Conservation (phyloP, 1,284 basidiomycete genomes). For the Mycena sp. region DNA sequence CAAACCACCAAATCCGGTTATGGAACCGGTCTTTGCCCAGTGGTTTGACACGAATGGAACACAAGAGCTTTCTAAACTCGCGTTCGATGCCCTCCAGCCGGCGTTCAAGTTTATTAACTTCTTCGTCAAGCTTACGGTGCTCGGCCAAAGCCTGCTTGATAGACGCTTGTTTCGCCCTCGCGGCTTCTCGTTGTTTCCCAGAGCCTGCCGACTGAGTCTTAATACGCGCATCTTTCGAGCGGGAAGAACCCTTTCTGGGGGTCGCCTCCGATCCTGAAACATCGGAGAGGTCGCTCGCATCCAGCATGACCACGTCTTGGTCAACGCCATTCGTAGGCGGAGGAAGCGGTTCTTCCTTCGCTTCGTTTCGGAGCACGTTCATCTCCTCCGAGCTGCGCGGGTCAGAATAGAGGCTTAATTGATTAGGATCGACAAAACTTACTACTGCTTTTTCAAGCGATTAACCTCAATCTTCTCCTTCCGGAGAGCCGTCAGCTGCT, state of each 20-base stretch:
- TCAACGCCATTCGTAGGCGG: conserved; percentile 52
- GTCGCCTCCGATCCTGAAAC: conserved; percentile 66
- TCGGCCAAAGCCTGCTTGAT: conserved; percentile 78
- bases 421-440: conserved; percentile 47
- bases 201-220: conserved; percentile 56
- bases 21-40: conserved; percentile 93
- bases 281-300: conserved; percentile 78
- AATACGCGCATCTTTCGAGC: conserved; percentile 52
- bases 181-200: conserved; percentile 80
- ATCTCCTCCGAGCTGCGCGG: conserved; percentile 75
- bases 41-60: conserved; percentile 86
- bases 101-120: conserved; percentile 81
- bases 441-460: conserved; percentile 87
- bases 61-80: conserved; percentile 90
- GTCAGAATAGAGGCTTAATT: conserved; percentile 10
- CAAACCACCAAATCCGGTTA: conserved; percentile 98
- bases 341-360: conserved; percentile 55
- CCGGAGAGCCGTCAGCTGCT: conserved; percentile 88
- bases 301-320: conserved; percentile 66
- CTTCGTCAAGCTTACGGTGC: conserved; percentile 86
- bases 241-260: conserved; percentile 42
- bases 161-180: conserved; percentile 76
- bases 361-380: conserved; percentile 66
- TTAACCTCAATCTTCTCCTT: conserved; percentile 98
- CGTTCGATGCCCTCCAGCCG: conserved; percentile 90